Evolutionary conservation across 2,329 filamentous ascomycete species (phyloP), one percentile per base, ranked within the genome.

Genomic region (Colletotrichum viniferum): DNA sequence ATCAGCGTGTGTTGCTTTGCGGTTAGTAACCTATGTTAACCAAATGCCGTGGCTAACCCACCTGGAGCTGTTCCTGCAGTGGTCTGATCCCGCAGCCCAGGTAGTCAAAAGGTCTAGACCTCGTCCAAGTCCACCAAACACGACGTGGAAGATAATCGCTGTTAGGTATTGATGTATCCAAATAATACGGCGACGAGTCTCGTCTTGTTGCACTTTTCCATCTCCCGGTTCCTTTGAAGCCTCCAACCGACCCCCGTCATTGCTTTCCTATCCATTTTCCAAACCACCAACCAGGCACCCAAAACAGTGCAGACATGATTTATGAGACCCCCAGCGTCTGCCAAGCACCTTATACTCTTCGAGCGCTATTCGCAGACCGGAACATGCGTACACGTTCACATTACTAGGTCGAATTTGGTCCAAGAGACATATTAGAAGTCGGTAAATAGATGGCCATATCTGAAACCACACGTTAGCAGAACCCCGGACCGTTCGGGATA

Each of bases 361-460:
- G 30, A 73, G 63, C 58, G 73, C 63, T 64, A 56, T 48, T 52
- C 58, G 38, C 43, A 62, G 62, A 32, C 38, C 13, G 62, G 26
- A 32, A 55, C 55, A 61, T 55, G 63, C 73, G 34, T 71, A 38
- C 28, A 52, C 56, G 30, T 26, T 61, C 30, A 58, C 24, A 16
- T 26, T 60, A 26, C 24, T 58, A 64, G 21, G 56, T 55, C 63
- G 21, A 55, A n/a, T 55, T 18, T 30, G 32, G 21, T 34, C 52
- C 32, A 36, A 68, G 58, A 36, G 52, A 69, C 30, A 56, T 24
- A 69, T 89, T 87, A 95, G 83, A 96, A 96, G 81, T 96, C 94
- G 71, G 88, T 88, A 86, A 96, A 96, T 78, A 95, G 84, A 83
- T 95, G 90, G 63, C 93, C 94, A 80, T 92, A 92, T 82, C 94